Evolutionary conservation across 1,284 basidiomycete genomes (phyloP), one percentile per base, ranked within the genome.

Genomic region (Retiboletus flavoniger): DNA sequence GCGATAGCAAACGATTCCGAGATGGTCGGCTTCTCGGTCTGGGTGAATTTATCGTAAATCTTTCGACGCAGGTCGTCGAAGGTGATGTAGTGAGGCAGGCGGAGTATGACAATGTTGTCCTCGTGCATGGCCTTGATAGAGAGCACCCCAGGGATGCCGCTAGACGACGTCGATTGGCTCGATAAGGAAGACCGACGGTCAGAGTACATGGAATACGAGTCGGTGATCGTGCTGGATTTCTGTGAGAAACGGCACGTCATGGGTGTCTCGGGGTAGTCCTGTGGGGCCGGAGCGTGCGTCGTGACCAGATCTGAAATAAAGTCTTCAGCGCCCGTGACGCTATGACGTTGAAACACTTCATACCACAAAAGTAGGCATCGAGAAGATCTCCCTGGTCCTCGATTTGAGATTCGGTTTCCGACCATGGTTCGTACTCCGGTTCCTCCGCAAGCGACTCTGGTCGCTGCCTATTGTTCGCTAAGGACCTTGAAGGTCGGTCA

Each of bases 101-200:
- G 83, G 51, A 90, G 75, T 54, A 85, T 72, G 59, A 91, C 75
- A 57, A 85, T 83, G 31, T 77, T 74, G 59, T 82, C 76, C 62
- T 82, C 79, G 55, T 80, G 78, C 41, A 79, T 78, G 11, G 81
- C 87, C 70, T 90, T 90, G 72, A 90, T 77, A 7, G 78, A 75
- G 52, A 89, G 62, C n/a, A 68, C 58, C 39, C 60, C 65, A 14
- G 48, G 52, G 47, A 62, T 55, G 4, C 59, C n/a, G 63, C 72
- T 62, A 61, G 68, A 60, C 4, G 56, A 59, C 21, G 66, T 67
- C 7, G 70, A 69, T 31, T 57, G 60, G 11, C 70, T 72, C 3
- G 66, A 69, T 31, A 58, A 38, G 39, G 67, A 72, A 28, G 64
- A 56, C 5, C 67, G 69, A 32, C 59, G 50, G 7, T 54, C 55